Evolutionary conservation across 306 rosid genomes (phyloP), one percentile per base, ranked within the genome.

Genomic region (Cyclanthera cordifolia): DNA sequence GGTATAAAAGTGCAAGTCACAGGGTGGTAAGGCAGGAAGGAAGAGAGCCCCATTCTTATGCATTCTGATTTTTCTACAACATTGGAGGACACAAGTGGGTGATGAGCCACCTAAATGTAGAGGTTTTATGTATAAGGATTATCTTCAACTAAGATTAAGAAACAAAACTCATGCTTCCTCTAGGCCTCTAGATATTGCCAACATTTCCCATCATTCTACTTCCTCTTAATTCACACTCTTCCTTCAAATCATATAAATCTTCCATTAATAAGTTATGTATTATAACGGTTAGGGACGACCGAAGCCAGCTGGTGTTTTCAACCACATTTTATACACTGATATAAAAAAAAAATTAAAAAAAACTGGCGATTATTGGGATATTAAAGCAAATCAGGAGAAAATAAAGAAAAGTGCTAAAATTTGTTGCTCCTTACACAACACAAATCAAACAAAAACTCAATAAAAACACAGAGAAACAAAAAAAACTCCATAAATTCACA

Each of bases 81-180:
- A 45, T 85, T 43, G 46, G 8, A 0, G 85, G 85, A 76, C 82
- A 81, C 17, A 85, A 78, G 59, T 83, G 75, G 78, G 79, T 85
- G 20, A 85, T 7, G 75, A 73, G 58, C 58, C 84, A 65, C 87
- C 87, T 3, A 80, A 80, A 34, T 80, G 80, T 32, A 78, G 30
- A 74, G 77, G 81, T 23, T 85, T 85, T 25, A 0, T 63, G 1
- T 80, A 37, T 61, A 66, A 82, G 51, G 81, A 85, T 0, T 85
- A 82, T 65, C 82, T 57, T 14, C 34, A 57, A 13, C 30, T 80
- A 20, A 82, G 87, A 72, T 1, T 76, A 46, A 80, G 71, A 72
- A 82, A 80, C 81, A 81, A 70, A 73, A 73, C 79, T 4, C 79
- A 80, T 52, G 85, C 82, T 59, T 81, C 87, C 46, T 76, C 85